Base-by-base conservation (phyloP, 306 rosid species). In the Herpetospermum pedunculosum region DNA sequence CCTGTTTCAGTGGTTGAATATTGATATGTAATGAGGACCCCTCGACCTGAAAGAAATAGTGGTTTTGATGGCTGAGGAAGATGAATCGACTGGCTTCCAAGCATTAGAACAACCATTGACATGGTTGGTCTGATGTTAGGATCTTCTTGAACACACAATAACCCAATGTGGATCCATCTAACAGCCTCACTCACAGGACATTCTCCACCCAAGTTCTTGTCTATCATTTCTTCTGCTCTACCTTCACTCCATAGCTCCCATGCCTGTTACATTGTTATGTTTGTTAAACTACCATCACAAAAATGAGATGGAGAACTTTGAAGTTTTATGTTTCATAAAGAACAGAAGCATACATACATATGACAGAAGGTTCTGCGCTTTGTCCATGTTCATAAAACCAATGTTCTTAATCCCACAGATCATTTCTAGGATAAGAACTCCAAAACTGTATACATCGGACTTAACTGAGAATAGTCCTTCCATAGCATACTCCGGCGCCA, bases 191-290 rank as follows among this genome's bases (percentile, higher is more conserved):
- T 68, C 68, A 15, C 63, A 1, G 67, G 44, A 30, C 53, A 76
- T 5, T 59, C 76, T 49, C 18, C 78, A 50, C 41, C 47, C 23
- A 84, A 15, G 44, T 21, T 50, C 6, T 75, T 57, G 38, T 80
- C 81, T 48, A 80, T 4, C 53, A 80, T 35, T 5, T 80, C 81
- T 30, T 41, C 49, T 18, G 9, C 40, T 10, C 40, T 74, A 3
- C 81, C 80, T 4, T 77, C 67, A 26, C 28, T 77, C 86, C 86
- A 83, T 8, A 58, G 79, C 34, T 70, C 75, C 86, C 84, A 83
- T 49, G 75, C 81, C 84, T 80, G 55, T 46, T 28, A 34, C 28
- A 8, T 63, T 37, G 30, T 19, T 37, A 37, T 63, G n/a, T n/a
- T 63, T 37, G 48, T 63, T 47, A 70, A 32, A 44, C 35, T 30